Evolutionary conservation across 805 yeast genomes (phyloP).

Genomic region (Hanseniaspora meyeri): DNA sequence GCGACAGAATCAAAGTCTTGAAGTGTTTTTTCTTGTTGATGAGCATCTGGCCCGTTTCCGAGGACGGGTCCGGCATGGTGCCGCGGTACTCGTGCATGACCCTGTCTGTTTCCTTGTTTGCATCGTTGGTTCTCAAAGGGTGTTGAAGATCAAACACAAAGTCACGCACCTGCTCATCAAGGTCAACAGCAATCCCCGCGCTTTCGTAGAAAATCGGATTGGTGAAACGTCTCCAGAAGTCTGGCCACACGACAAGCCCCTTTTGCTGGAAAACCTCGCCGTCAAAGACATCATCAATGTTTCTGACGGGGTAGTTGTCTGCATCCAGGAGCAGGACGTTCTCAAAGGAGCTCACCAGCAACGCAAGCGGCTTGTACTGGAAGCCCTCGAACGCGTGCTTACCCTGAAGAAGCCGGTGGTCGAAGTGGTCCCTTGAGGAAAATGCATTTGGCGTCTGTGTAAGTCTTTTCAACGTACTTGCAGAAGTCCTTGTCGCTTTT

Average conservation of each 20-base stretch:
- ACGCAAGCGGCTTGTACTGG: slow-evolving; percentile 57
- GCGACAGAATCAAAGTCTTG: slow-evolving; percentile 44
- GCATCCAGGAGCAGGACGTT: slow-evolving; percentile 62
- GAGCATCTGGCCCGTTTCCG: slow-evolving; percentile 62
- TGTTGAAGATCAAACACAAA: slow-evolving; percentile 28
- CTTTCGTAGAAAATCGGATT: slow-evolving; percentile 61
- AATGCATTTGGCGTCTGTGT: slow-evolving; percentile 53
- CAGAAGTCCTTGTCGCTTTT: slow-evolving; percentile 53
- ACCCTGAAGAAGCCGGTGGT: slow-evolving; percentile 32
- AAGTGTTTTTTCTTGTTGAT: slow-evolving; percentile 49
- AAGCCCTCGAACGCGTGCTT: slow-evolving; percentile 46
- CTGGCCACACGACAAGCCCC: slow-evolving; percentile 65
- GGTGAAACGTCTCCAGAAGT: slow-evolving; percentile 76
- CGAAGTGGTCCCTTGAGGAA: slow-evolving; percentile 47
- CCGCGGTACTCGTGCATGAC: slow-evolving; percentile 50
- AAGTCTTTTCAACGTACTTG: slow-evolving; percentile 36
- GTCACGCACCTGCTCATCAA: slow-evolving; percentile 29
- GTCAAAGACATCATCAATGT: slow-evolving; percentile 49
- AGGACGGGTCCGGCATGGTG: slow-evolving; percentile 54
- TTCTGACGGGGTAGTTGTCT: slow-evolving; percentile 57
- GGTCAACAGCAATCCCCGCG: slow-evolving; percentile 42
- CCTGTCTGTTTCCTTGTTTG: slow-evolving; percentile 19
- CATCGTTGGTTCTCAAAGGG: slow-evolving; percentile 16
- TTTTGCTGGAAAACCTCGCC: slow-evolving; percentile 41
- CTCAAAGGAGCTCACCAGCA: slow-evolving; percentile 61